phyloP scores from a whole-genome alignment of 2,329 filamentous ascomycete species.

The Eutypella sp. region DNA sequence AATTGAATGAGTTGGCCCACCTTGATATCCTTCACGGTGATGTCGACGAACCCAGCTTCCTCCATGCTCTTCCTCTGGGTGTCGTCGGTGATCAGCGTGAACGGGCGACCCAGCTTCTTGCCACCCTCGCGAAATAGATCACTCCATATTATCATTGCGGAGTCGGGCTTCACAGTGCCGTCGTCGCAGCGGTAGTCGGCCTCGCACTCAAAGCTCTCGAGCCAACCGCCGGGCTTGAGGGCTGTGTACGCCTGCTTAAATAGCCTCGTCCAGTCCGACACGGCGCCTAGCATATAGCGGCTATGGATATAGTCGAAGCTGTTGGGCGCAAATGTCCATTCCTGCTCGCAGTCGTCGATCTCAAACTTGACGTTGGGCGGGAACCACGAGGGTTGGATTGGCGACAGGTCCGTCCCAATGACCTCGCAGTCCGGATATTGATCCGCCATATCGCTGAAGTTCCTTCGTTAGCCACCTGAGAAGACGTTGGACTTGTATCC shows the following conservation, averaged over 20 bases:
- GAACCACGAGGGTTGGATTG: constrained; percentile 16
- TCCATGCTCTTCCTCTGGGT: not conserved
- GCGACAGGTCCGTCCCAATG: constrained; percentile 19
- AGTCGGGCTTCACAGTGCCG: constrained; percentile 9
- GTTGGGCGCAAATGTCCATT: constrained; percentile 9
- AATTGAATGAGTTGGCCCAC: no score
- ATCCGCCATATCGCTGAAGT: constrained; percentile 14
- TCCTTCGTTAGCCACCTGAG: not conserved
- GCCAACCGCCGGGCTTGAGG: constrained; percentile 11
- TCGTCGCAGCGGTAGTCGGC: constrained; percentile 12
- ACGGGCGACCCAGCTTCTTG: not conserved
- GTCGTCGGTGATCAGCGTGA: not conserved
- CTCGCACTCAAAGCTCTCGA: constrained; percentile 12
- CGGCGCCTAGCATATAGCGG: constrained; percentile 12
- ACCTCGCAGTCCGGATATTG: constrained; percentile 15
- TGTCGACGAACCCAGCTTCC: constrained; percentile 2
- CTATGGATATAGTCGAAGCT: constrained; percentile 18
- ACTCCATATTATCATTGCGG: not conserved
- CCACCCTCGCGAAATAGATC: not conserved
- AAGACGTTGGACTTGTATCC: no score
- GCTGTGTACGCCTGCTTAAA: constrained; percentile 12
- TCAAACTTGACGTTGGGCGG: constrained; percentile 15
- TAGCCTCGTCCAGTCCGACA: constrained; percentile 15
- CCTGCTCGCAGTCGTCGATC: constrained; percentile 14
- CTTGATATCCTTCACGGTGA: not conserved